Evolutionary conservation across 176 grass and related monocot species (phyloP), one percentile per base, ranked within the genome.

Genomic region (Themeda triandra): DNA sequence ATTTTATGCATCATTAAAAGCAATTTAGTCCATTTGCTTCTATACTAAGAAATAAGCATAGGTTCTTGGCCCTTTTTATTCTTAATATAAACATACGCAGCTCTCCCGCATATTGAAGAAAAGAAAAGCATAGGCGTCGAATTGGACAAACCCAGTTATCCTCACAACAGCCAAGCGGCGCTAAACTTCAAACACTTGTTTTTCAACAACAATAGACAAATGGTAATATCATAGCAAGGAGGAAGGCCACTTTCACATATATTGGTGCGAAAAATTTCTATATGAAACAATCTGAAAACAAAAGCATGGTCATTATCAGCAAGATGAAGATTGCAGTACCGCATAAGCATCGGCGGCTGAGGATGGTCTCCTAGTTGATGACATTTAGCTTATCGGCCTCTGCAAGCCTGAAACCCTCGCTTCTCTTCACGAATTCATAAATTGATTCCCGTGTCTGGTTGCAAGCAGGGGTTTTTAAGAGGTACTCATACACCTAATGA

Each of bases 401-500:
- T 23, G 87, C 70, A 87, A 98, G 89, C 77, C 77, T 92, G 87
- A 98, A 98, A 30, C 73, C 76, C 63, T 92, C 89, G 49, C 80
- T 86, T 95, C 84, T 93, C 18, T 62, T 77, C 48, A 77, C 24
- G 84, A 93, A 98, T 40, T 95, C 82, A 60, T 73, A n/a, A 40
- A 98, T 81, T 23, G 84, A 86, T 78, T 90, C 92, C 75, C 85
- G 90, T 78, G 88, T 92, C 69, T 95, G 91, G 63, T 81, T 92
- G 63, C 87, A 87, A 80, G 92, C 89, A 74, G 88, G 91, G 63
- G 87, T 83, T 64, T 89, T 58, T 10, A 82, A 64, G 46, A 98
- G 85, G 76, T 92, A 95, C 67, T 90, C 95, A 28, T 93, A 98
- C 15, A 98, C 89, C 95, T 98, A 74, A 5, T 24, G 19, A 53